A percentile compares a stretch with the other conserved stretches of the same genome.
These are phyloP conservation scores for Globisporangium heterothallicum DNA, from an alignment of 352 stramenopile genomes.

Conservation along the genomic window DNA sequence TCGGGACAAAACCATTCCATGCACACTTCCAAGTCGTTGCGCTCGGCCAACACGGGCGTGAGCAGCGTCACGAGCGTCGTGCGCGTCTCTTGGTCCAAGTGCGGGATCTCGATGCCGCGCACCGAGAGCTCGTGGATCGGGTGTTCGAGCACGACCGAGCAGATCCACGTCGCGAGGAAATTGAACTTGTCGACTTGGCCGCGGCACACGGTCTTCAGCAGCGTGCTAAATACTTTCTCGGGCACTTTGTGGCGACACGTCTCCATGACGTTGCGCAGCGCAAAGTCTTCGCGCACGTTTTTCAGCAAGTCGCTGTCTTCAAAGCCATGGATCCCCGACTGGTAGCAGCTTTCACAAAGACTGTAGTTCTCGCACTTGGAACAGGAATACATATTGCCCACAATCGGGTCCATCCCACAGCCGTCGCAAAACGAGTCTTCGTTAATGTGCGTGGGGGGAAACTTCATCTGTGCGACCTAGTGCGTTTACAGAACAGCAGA, in stretches of 20 bases:
- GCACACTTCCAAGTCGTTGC: conserved; percentile 78
- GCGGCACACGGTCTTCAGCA: conserved; percentile 80
- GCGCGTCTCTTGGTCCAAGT: conserved; percentile 67
- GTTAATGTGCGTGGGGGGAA: conserved; percentile 67
- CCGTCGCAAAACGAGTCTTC: conserved; percentile 88
- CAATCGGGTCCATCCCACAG: conserved; percentile 85
- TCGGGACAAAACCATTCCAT: conserved; percentile 87
- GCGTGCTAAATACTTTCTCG: conserved; percentile 75
- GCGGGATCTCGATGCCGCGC: conserved; percentile 81
- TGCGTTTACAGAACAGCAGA: background rate
- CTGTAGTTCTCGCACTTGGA: conserved; percentile 82
- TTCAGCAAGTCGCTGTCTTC: conserved; percentile 74
- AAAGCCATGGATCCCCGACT: conserved; percentile 77
- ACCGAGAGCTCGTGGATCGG: conserved; percentile 63
- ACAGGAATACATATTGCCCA: conserved; percentile 87
- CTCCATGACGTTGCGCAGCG: conserved; percentile 70
- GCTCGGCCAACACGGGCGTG: conserved; percentile 76
- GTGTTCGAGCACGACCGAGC: conserved; percentile 62
- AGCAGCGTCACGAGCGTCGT: conserved; percentile 66
- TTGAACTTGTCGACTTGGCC: conserved; percentile 88
- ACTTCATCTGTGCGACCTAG: conserved; percentile 71
- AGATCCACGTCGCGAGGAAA: conserved; percentile 85
- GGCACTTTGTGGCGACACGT: conserved; percentile 68
- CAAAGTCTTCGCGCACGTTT: conserved; percentile 80
- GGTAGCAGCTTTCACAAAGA: conserved; percentile 81